phyloP scores from a whole-genome alignment of 2,329 filamentous ascomycete species.

The Rhexocercosporidium sp. region DNA sequence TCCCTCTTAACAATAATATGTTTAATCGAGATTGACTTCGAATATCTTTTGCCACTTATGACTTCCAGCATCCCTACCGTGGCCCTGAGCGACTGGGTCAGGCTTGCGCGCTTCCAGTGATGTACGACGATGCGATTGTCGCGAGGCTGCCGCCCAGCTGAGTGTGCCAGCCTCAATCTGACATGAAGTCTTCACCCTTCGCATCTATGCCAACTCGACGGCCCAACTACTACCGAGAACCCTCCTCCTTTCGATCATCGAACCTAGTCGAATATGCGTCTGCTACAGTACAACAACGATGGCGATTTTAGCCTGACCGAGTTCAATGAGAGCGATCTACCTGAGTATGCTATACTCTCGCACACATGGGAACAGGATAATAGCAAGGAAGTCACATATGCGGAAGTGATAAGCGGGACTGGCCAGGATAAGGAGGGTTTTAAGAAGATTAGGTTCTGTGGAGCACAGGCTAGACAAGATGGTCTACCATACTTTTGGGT shows the following conservation, averaged over 20 bases:
- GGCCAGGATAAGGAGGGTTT: constrained; percentile 17
- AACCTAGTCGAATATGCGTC: constrained; percentile 13
- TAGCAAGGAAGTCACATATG: constrained; percentile 19
- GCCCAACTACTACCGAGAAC: constrained; percentile 18
- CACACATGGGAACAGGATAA: constrained; percentile 23
- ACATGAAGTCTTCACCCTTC: constrained; percentile 17
- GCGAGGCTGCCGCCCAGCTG: constrained; percentile 27
- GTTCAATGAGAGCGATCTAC: constrained; percentile 13
- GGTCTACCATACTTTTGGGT: constrained; percentile 23
- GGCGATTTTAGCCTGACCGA: constrained; percentile 17
- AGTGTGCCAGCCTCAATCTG: constrained; percentile 30
- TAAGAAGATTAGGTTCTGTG: constrained; percentile 10
- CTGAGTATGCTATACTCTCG: constrained; percentile 26
- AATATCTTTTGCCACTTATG: too few species aligned
- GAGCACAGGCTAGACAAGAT: constrained; percentile 2
- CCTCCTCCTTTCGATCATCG: constrained; percentile 18
- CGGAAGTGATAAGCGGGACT: constrained; percentile 12
- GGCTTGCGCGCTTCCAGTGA: constrained; percentile 28
- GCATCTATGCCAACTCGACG: constrained; percentile 20
- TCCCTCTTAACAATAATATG: background rate
- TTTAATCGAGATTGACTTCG: background rate
- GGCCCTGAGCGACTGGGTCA: constrained; percentile 3
- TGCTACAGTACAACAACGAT: constrained; percentile 6
- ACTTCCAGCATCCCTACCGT: too few species aligned
- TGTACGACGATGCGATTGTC: constrained; percentile 27